Conservation (phyloP, 768 basidiomycete species). For the Mycena belliarum region DNA sequence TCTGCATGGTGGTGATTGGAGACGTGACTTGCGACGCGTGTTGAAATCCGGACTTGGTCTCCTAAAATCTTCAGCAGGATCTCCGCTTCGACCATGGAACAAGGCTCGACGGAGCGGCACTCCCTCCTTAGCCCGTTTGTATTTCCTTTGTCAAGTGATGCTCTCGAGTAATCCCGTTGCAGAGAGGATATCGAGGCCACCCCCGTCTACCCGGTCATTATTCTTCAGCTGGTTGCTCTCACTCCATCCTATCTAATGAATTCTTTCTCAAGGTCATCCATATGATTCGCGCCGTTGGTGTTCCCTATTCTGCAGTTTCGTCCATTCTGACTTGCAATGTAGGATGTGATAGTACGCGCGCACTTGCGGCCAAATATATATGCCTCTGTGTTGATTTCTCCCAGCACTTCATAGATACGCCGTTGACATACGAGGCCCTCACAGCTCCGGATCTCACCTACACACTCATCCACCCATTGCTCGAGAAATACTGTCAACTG, state of each 20-base stretch:
- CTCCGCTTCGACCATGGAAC: conserved; percentile 30
- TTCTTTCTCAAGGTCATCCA: too few relatives aligned
- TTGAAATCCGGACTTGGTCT: too few relatives aligned
- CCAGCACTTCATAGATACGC: conserved; percentile 85
- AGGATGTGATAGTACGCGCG: conserved; percentile 63
- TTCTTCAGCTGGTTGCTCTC: too few relatives aligned
- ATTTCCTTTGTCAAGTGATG: not conserved
- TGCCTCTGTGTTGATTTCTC: conserved; percentile 7
- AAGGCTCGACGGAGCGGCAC: conserved; percentile 36
- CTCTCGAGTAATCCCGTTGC: conserved; percentile 4
- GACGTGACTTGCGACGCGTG: conserved; percentile 24
- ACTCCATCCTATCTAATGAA: too few relatives aligned
- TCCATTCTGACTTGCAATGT: not conserved
- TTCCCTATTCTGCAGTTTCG: not conserved
- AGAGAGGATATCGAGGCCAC: conserved; percentile 59
- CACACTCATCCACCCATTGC: conserved; percentile 83
- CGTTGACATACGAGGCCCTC: conserved; percentile 78
- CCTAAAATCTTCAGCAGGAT: conserved; percentile 21
- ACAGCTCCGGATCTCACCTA: conserved; percentile 88
- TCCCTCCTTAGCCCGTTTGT: conserved; percentile 46
- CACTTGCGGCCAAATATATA: not conserved
- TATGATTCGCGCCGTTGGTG: conserved; percentile 32
- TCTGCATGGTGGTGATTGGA: conserved; percentile 42
- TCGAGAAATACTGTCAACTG: conserved; percentile 79
- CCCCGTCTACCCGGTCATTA: conserved; percentile 76